Evolutionary conservation across 106 monocot species (phyloP), one percentile per base, ranked within the genome.

Genomic region (Allium sativum): DNA sequence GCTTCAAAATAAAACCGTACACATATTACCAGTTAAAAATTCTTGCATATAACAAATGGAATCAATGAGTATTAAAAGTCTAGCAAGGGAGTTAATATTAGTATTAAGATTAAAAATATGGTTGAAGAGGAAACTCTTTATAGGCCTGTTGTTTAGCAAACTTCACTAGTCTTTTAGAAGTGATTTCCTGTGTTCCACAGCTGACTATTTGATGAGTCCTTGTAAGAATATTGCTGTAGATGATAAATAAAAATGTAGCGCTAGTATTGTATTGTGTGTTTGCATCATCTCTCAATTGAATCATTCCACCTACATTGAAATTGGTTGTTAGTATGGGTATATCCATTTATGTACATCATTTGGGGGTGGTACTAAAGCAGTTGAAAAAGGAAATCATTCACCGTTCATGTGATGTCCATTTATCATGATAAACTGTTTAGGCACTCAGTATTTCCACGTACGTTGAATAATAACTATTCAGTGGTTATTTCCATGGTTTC

Each of bases 251-350:
- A 55, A 96, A 82, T 4, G 90, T 79, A 3, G 82, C 70, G 56
- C 81, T 55, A 0, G 90, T 96, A 3, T 87, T 90, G 18, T 96
- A 96, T 65, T 91, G 91, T 7, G 84, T 76, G 71, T 96, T 96
- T 13, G 96, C 96, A 48, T 90, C 96, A 53, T 96, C 87, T 17
- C 96, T 59, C 6, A 96, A 76, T 78, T 84, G 75, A 51, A 96
- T 72, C 71, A 91, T 19, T 1, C 96, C 96, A 7, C 91, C 90
- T 93, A 64, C 21, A 10, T 40, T 19, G 0, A 17, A 45, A 31
- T 45, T 17, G 6, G 7, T 5, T 31, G 31, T 31, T 5, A 46
- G 21, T 14, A 45, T 18, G 19, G 2, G 1, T 62, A 19, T 6
- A 45, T 19, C 13, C 19, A 12, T 9, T 62, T 4, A 42, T 46